Evolutionary conservation across 2,329 filamentous ascomycete genomes (phyloP).

Genomic region (Seiridium unicorne): DNA sequence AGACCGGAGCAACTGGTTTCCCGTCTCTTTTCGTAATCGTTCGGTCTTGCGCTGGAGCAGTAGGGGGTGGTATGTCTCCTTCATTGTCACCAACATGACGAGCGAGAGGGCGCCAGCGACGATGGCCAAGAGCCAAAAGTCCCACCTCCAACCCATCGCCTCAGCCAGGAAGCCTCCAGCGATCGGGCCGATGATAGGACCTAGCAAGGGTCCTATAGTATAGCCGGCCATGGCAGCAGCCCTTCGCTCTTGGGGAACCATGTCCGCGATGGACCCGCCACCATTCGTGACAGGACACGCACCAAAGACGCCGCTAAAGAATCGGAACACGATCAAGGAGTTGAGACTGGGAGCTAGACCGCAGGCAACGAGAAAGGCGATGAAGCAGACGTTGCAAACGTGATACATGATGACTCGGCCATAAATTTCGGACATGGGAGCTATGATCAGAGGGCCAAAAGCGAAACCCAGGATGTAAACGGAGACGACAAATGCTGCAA

Average conservation of each 20-base stretch:
- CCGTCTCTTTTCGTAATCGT: conserved; percentile 39
- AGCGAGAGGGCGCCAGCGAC: conserved; percentile 25
- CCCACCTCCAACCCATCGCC: conserved; percentile 34
- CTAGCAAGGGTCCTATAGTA: conserved; percentile 29
- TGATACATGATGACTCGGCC: conserved; percentile 51
- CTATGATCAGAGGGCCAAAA: conserved; percentile 52
- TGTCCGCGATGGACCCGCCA: conserved; percentile 64
- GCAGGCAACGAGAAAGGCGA: conserved; percentile 40
- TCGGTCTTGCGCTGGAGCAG: conserved; percentile 33
- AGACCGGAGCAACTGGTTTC: conserved; percentile 28
- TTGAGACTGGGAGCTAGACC: conserved; percentile 49
- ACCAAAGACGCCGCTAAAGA: conserved; percentile 62
- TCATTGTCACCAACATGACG: conserved; percentile 28
- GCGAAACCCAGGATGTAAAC: conserved; percentile 12
- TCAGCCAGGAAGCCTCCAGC: conserved; percentile 30
- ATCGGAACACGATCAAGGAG: conserved; percentile 56
- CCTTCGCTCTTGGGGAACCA: conserved; percentile 48
- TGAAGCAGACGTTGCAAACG: conserved; percentile 40
- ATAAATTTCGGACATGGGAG: conserved; percentile 57
- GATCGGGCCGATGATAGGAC: conserved; percentile 32
- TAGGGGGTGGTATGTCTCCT: conserved; percentile 36
- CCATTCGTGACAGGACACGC: conserved; percentile 63
- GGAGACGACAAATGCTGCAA: conserved; percentile 10
- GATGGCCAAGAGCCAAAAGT: conserved; percentile 34
- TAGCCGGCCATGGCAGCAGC: conserved; percentile 46